A percentile compares a stretch with the other conserved stretches of the same genome.
Evolutionary conservation across 768 basidiomycete species (phyloP).

Genomic region (Collybiopsis luxurians): DNA sequence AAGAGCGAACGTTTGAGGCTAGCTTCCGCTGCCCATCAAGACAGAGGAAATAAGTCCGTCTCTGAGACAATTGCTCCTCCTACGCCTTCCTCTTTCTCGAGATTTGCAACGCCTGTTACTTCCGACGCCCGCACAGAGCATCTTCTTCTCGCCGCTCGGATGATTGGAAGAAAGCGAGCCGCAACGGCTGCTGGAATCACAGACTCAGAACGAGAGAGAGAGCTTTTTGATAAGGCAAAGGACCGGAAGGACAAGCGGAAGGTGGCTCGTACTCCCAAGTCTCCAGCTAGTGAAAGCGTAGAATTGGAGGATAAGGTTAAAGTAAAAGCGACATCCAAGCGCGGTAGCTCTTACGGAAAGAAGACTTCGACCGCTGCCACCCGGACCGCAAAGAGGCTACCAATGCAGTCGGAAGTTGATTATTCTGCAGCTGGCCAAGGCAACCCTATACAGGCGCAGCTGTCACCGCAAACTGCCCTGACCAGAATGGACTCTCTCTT

Average conservation of each 20-base stretch:
- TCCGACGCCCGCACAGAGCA: slow-evolving; percentile 73
- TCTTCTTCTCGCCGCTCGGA: slow-evolving; percentile 68
- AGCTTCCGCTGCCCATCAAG: not conserved
- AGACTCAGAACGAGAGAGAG: slow-evolving; percentile 36
- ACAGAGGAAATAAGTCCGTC: not conserved
- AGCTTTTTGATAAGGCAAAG: slow-evolving; percentile 31
- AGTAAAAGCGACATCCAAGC: not conserved
- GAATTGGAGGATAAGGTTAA: not conserved
- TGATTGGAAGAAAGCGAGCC: slow-evolving; percentile 60
- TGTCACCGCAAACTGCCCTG: too few species aligned
- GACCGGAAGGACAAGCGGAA: slow-evolving; percentile 21
- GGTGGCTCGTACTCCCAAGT: slow-evolving; percentile 4
- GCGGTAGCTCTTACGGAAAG: too few species aligned
- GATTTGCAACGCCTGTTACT: slow-evolving; percentile 29
- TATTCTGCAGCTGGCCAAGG: too few species aligned
- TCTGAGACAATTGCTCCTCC: not conserved
- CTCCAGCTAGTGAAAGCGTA: slow-evolving; percentile 18
- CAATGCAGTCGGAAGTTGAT: too few species aligned
- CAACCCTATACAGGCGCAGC: too few species aligned
- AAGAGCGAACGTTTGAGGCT: too few species aligned
- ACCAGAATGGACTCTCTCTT: slow-evolving; percentile 57
- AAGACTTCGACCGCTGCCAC: not conserved
- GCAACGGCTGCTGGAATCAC: slow-evolving; percentile 52
- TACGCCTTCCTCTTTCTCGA: slow-evolving; percentile 6
- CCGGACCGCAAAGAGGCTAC: not conserved